Base-by-base conservation (phyloP, 495 filamentous ascomycete genomes). In the Hyaloscypha bicolor region DNA sequence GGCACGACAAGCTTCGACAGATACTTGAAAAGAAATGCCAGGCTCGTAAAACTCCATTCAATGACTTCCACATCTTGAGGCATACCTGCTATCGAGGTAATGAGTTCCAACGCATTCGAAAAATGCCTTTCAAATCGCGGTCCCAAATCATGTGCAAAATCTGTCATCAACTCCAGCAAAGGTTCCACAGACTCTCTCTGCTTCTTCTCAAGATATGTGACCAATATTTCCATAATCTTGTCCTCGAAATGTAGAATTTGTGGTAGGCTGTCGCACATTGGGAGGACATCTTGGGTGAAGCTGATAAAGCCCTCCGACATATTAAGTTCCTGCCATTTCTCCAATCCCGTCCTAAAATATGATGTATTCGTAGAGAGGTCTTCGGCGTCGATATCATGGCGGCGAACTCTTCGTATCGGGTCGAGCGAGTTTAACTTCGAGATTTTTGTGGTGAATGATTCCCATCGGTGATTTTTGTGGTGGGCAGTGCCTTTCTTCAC, bases 11-110 rank as follows among this genome's bases (percentile, higher is more conserved):
- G 82, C 55, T 91, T 86, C 4, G 93, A 94, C 22, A 99, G 85
- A 71, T 96, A 98, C 74, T 98, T 99, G 85, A 98, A 96, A 21
- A 97, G 85, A 86, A 96, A 97, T 68, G 95, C 93, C 16, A 99
- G 83, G 72, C 92, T 93, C 55, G 87, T 93, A 75, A 99, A 98
- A 64, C 93, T 94, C 96, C 95, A 98, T 79, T 99, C 93, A 42
- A 96, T 89, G 19, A 93, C 91, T 69, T 94, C 93, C 35, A 92
- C 84, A 63, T 83, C 81, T 69, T 82, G 80, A 2, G 79, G 75
- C 59, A 76, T 76, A 61, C 76, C 78, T 8, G 82, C 83, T 62
- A 86, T 77, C 29, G 75, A 77, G 35, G 84, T 79, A 63, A 98
- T 85, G 62, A 95, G 76, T 12, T 81, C 82, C 51, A 97, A 86